Percentiles rank a stretch among this genome's conserved stretches.
Conservation (phyloP, 2,329 filamentous ascomycete species). For the Ascochyta clinopodiicola region DNA sequence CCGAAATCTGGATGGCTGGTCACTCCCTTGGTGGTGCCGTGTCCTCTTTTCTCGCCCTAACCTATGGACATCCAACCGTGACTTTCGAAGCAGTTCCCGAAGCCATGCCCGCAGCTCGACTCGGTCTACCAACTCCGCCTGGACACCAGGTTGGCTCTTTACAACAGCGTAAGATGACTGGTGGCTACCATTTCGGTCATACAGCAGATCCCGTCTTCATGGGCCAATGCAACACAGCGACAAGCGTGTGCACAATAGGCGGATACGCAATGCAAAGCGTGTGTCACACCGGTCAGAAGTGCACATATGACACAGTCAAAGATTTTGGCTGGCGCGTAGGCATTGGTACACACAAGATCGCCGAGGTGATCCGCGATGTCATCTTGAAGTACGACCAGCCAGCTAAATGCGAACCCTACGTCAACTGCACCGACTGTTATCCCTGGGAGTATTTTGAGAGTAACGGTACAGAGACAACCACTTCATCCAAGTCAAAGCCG, state of each 20-base stretch:
- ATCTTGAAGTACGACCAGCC: constrained; percentile 82
- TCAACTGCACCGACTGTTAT: constrained; percentile 83
- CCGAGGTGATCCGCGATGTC: constrained; percentile 85
- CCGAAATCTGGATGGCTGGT: constrained; percentile 87
- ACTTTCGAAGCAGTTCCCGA: constrained; percentile 95
- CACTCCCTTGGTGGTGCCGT: constrained; percentile 93
- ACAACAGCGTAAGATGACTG: constrained; percentile 69
- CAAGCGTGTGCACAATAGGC: constrained; percentile 85
- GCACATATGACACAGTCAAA: constrained; percentile 88
- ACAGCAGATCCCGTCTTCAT: constrained; percentile 96
- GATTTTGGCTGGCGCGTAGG: constrained; percentile 93
- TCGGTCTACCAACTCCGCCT: constrained; percentile 86
- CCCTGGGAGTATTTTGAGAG: constrained; percentile 96
- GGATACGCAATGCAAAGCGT: constrained; percentile 92
- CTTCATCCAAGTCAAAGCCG: constrained; percentile 59
- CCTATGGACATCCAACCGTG: constrained; percentile 87
- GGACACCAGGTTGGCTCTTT: constrained; percentile 74
- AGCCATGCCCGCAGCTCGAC: constrained; percentile 80
- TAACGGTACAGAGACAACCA: constrained; percentile 81
- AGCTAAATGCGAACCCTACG: constrained; percentile 75
- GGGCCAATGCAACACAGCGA: constrained; percentile 89
- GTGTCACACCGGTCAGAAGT: constrained; percentile 90
- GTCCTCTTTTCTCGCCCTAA: constrained; percentile 85
- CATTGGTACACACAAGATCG: constrained; percentile 89
- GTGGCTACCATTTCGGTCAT: constrained; percentile 89